These are phyloP conservation scores for Exophiala sp. DNA, from an alignment of 2,329 filamentous ascomycete species.

Conservation along the genomic window DNA sequence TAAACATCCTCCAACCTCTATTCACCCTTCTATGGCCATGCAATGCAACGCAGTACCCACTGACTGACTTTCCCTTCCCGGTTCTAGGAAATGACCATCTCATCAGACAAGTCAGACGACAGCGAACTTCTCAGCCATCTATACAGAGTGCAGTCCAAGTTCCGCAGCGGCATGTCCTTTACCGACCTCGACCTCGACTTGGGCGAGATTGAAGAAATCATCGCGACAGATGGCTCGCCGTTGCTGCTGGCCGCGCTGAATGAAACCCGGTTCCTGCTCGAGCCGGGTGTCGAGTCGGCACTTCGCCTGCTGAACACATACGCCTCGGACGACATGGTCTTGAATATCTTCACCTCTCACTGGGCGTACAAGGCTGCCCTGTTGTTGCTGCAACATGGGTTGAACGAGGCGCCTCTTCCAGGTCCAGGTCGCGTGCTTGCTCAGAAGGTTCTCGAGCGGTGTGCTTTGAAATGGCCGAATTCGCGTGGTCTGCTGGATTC, in stretches of 20 bases:
- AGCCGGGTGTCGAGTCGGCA: not conserved
- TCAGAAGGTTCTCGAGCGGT: conserved; percentile 3
- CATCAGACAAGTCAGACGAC: not conserved
- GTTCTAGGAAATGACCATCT: not conserved
- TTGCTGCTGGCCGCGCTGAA: not conserved
- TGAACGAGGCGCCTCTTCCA: not conserved
- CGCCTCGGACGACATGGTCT: conserved; percentile 1
- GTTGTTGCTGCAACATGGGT: not conserved
- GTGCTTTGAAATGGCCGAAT: conserved; percentile 8
- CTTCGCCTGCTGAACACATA: not conserved
- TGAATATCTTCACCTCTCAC: conserved; percentile 5
- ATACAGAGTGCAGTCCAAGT: conserved; percentile 1
- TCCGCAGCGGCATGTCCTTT: conserved; percentile 1
- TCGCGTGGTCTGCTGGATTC: not conserved
- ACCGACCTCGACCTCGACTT: not conserved
- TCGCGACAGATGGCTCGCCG: not conserved
- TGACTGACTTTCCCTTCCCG: not conserved
- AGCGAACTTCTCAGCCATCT: not conserved
- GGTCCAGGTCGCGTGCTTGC: conserved; percentile 1
- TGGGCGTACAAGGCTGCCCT: conserved; percentile 5
- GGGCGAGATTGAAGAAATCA: not conserved
- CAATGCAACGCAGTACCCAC: not conserved
- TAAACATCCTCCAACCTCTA: no score
- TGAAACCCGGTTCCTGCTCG: conserved; percentile 1
- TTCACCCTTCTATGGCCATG: no score